Base-by-base conservation (phyloP, 1,284 basidiomycete species). In the Taiwanofungus camphoratus region DNA sequence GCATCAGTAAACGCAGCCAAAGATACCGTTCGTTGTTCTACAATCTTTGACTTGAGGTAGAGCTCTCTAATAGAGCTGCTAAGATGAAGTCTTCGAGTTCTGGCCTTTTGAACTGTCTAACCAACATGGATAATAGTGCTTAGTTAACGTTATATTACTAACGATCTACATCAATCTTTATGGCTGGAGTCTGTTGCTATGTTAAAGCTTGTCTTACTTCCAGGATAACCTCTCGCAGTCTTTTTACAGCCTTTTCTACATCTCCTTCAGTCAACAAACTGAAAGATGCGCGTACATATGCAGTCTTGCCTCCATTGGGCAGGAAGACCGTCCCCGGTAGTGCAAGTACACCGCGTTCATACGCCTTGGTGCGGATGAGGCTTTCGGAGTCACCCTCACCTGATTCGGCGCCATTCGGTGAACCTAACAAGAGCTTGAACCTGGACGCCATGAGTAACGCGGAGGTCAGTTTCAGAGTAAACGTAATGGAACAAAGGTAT, bases 291-390 rank as follows among this genome's bases (percentile, higher is more conserved):
- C 91, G 77, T 13, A 94, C 82, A 61, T 85, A 89, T 9, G 79
- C 70, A 4, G 82, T 82, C 61, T 74, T 77, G 18, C 73, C 66
- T 4, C 80, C 81, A 39, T 74, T 78, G 2, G 92, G 87, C 50
- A 88, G 69, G 70, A 93, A 94, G 9, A 75, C 72, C 0, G 75
- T 78, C 1, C 92, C 92, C 0, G 94, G 94, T 6, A 97, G 77
- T 3, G 89, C 92, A n/a, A 98, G 76, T 1, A 98, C 89, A 19
- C 91, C 91, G 39, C 79, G 80, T 44, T 82, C 79, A 41, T 88
- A 73, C 1, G 92, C 92, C 53, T 84, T 84, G 6, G 78, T 83
- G 41, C 76, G 71, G 54, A 97, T 90, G 39, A 95, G 59, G 18
- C 70, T 66, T 53, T 78, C 80, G 3, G 87, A 89, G 63, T 97